Evolutionary conservation across 78 protist genomes (phyloP).

Genomic region (Chrysochromulina tobinii): DNA sequence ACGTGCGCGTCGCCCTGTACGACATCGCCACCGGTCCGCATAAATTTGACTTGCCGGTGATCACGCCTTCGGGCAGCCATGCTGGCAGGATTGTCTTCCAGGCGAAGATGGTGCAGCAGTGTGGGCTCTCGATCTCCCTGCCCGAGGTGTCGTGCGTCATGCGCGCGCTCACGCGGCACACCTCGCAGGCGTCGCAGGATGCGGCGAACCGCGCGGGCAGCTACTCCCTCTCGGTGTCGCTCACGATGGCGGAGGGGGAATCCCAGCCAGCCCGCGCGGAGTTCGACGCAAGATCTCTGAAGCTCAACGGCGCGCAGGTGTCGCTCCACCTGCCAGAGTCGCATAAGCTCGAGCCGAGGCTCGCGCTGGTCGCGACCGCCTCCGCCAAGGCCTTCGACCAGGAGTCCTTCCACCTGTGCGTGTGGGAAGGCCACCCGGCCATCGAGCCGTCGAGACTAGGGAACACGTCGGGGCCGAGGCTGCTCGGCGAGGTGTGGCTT

Average conservation of each 20-base stretch:
- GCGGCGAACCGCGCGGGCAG: background rate
- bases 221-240: background rate
- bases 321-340: too few species aligned
- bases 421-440: too few species aligned
- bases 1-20: too few species aligned
- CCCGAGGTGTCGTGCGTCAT: background rate
- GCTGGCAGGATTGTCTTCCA: background rate
- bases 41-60: background rate
- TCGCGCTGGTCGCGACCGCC: too few species aligned
- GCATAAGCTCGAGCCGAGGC: too few species aligned
- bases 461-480: background rate
- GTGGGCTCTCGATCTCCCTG: background rate
- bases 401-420: too few species aligned
- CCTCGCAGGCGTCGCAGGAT: background rate
- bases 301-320: too few species aligned
- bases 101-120: background rate
- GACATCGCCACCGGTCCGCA: too few species aligned
- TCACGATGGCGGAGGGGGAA: background rate
- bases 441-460: too few species aligned
- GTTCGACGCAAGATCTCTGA: background rate
- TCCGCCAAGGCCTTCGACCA: too few species aligned
- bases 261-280: background rate
- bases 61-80: background rate
- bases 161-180: background rate
- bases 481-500: background rate